Conservation (phyloP, 2,329 filamentous ascomycete genomes). For the Fusarium sterilihyphosum region DNA sequence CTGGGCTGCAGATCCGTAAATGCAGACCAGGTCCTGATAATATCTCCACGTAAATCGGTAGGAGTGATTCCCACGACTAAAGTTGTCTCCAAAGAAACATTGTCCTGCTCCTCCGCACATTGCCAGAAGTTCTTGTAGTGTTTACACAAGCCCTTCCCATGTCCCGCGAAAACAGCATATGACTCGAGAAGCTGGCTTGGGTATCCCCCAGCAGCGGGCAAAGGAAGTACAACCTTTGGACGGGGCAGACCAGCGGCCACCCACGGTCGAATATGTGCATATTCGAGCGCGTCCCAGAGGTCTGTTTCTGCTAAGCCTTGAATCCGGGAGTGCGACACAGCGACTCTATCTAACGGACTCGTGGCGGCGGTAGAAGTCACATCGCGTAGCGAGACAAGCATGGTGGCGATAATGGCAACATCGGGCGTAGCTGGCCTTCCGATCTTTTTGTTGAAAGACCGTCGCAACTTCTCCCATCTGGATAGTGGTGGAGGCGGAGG, state of each 20-base stretch:
- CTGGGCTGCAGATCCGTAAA: neutral
- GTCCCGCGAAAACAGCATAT: constrained; percentile 3
- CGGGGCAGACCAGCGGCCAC: neutral
- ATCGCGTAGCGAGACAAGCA: neutral
- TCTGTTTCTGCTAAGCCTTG: neutral
- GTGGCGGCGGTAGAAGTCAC: neutral
- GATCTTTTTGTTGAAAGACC: constrained; percentile 14
- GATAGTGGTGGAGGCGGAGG: neutral
- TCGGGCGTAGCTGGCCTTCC: constrained; percentile 2
- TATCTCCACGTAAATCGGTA: constrained; percentile 3
- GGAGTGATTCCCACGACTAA: neutral
- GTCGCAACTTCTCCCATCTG: neutral
- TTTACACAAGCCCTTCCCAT: constrained; percentile 1
- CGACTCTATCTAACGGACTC: neutral
- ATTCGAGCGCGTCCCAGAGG: neutral
- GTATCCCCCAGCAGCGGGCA: neutral
- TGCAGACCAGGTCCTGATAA: neutral
- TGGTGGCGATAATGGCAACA: neutral
- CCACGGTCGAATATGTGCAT: neutral
- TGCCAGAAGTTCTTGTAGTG: neutral
- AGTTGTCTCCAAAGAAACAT: neutral
- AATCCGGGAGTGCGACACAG: neutral
- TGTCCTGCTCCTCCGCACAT: neutral
- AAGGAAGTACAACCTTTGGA: neutral
- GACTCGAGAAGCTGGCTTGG: neutral